Percentiles rank a stretch among this genome's conserved stretches.
Evolutionary conservation across 2,329 filamentous ascomycete genomes (phyloP).

Genomic region (Penicillium sp.): DNA sequence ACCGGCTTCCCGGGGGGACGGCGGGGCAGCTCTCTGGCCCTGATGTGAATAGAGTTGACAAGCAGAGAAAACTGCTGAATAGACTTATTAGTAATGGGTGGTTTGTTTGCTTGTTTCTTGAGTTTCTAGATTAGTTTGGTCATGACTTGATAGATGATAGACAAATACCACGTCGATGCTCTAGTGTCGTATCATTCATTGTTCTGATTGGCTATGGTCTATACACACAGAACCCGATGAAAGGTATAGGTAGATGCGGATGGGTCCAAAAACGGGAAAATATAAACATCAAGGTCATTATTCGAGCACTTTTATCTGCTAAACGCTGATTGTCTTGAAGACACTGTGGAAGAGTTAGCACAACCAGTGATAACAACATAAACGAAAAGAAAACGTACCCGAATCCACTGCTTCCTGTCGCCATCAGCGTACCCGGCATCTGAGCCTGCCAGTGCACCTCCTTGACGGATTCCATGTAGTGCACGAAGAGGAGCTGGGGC

Average conservation of each 20-base stretch:
- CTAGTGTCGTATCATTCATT: slow-evolving; percentile 12
- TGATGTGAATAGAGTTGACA: background rate
- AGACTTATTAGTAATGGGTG: background rate
- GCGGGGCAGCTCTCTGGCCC: too few relatives aligned
- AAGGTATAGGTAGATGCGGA: slow-evolving; percentile 2
- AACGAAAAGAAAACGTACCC: slow-evolving; percentile 50
- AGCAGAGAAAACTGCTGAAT: background rate
- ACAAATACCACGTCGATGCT: background rate
- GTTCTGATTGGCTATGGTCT: background rate
- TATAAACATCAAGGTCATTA: slow-evolving; percentile 14
- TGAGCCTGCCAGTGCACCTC: slow-evolving; percentile 98
- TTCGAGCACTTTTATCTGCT: slow-evolving; percentile 27
- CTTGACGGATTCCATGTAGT: slow-evolving; percentile 94
- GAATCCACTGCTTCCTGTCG: slow-evolving; percentile 86
- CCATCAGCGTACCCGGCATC: slow-evolving; percentile 86
- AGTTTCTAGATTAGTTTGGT: background rate
- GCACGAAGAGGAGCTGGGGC: slow-evolving; percentile 92
- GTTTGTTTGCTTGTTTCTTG: background rate
- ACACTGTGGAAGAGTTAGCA: slow-evolving; percentile 57
- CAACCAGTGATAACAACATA: background rate
- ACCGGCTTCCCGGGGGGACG: too few relatives aligned
- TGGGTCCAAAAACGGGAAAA: background rate
- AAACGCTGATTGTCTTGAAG: slow-evolving; percentile 83
- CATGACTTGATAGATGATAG: background rate
- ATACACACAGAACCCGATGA: background rate